Evolutionary conservation across 352 stramenopile genomes (phyloP), one percentile per base, ranked within the genome.

Genomic region (Pythium oligandrum): DNA sequence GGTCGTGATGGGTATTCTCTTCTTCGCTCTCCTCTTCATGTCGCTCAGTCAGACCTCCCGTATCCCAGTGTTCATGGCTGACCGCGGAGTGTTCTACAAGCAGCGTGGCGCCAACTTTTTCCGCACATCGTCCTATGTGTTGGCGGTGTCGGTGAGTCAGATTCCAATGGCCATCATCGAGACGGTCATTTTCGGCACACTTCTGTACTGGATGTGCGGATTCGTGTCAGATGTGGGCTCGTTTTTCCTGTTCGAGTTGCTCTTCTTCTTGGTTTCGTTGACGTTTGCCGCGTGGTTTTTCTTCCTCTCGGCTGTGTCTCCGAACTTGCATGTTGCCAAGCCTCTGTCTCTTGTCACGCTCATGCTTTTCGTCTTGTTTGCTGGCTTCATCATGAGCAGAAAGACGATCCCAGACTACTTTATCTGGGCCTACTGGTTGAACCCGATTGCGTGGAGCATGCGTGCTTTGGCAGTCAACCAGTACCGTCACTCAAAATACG

Each of bases 161-260:
- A 49, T 63, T 50, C 46, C 68, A 56, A 53, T 70, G 49, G 31
- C 44, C 66, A 3, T 68, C 17, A 52, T 78, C 36, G 78, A 87
- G 66, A 65, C 71, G 6, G 51, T 85, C 3, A 44, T 81, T 30
- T 88, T 90, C 68, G 78, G 73, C 32, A 73, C 66, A 7, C 59
- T 90, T 53, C 49, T 87, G 4, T 90, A 90, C 55, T 90, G 67
- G 57, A 77, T 87, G 59, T 67, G 79, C 48, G 78, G 78, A 11
- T 66, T 90, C 42, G 61, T 53, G 26, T 40, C 33, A 7, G 58
- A 68, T 37, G 55, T 62, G 17, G 40, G 26, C 33, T 64, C 70
- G 42, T 86, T 76, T 42, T 56, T 87, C 31, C 57, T 75, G 43
- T 87, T 76, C 44, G 50, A 86, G 38, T 46, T 53, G 3, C 57